Evolutionary conservation across 257 asterid genomes (phyloP), one percentile per base, ranked within the genome.

Genomic region (Solanum paucissectum): DNA sequence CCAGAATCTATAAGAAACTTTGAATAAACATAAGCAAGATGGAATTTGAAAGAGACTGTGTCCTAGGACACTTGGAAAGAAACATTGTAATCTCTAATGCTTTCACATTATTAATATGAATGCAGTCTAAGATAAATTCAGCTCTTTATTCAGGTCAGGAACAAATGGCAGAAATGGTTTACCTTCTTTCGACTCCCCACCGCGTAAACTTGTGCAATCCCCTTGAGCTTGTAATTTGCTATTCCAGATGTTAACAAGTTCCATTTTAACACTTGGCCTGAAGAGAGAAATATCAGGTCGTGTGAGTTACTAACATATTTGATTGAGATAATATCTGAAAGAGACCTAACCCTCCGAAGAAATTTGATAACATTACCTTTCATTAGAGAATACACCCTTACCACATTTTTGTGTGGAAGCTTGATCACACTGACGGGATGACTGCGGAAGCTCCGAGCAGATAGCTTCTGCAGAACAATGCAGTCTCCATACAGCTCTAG

Each of bases 181-280:
- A 93, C 96, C 85, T 84, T 92, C 90, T 66, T 74, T 89, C 32
- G 89, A 66, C 87, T 89, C 92, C 83, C 62, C 23, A 88, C 83
- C 46, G 83, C 66, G 69, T 25, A 66, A 37, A 20, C 52, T 66
- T 20, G 37, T n/a, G 33, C 87, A 66, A 73, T 91, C 89, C 90
- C 87, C 91, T 16, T 29, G 83, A 84, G 72, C 52, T 90, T 77
- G 91, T 87, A 88, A 75, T 52, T 16, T 52, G 62, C 62, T 52
- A 52, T 52, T 52, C 62, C 62, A 52, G 9, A 52, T 52, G 62
- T 52, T 49, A 49, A 52, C 60, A 52, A 16, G 23, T 52, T 52
- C 16, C 21, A 49, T 49, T 49, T 16, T 52, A 9, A 52, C 62
- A 52, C 23, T 52, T 52, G 62, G 6, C 98, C 29, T 95, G 95